Evolutionary conservation across 352 stramenopile species (phyloP).

Genomic region (Phytopythium litorale): DNA sequence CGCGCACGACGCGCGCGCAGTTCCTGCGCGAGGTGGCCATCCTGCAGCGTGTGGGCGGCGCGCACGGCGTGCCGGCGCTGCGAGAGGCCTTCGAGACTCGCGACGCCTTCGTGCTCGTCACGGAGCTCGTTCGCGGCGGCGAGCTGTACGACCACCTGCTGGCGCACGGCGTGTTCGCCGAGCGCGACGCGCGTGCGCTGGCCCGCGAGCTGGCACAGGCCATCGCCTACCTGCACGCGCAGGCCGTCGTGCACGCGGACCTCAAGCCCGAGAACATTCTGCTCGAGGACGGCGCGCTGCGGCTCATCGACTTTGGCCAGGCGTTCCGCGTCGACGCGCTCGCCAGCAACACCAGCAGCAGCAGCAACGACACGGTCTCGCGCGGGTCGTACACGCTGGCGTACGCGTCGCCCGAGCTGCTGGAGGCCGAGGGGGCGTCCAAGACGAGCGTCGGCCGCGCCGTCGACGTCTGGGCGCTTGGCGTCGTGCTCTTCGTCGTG

Average conservation of each 20-base stretch:
- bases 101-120: conserved; percentile 54
- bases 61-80: conserved; percentile 38
- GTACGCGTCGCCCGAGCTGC: conserved; percentile 7
- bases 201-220: conserved; percentile 31
- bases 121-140: conserved; percentile 42
- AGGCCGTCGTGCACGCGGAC: conserved; percentile 46
- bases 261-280: conserved; percentile 62
- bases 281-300: conserved; percentile 28
- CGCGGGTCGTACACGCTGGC: conserved; percentile 6
- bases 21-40: conserved; percentile 56
- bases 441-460: conserved; percentile 20
- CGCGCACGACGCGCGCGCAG: conserved; percentile 26
- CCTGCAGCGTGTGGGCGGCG: conserved; percentile 34
- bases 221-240: conserved; percentile 39
- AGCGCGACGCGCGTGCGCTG: conserved; percentile 29
- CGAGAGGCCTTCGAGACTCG: conserved; percentile 54
- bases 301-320: conserved; percentile 81
- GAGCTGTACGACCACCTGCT: conserved; percentile 55
- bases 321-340: conserved; percentile 33
- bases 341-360: background rate
- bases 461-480: conserved; percentile 57
- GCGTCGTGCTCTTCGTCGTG: conserved; percentile 55
- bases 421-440: background rate
- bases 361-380: background rate
- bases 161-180: conserved; percentile 32